Conservation (phyloP, 129 eudicot genomes). For the Flaveria bidentis region DNA sequence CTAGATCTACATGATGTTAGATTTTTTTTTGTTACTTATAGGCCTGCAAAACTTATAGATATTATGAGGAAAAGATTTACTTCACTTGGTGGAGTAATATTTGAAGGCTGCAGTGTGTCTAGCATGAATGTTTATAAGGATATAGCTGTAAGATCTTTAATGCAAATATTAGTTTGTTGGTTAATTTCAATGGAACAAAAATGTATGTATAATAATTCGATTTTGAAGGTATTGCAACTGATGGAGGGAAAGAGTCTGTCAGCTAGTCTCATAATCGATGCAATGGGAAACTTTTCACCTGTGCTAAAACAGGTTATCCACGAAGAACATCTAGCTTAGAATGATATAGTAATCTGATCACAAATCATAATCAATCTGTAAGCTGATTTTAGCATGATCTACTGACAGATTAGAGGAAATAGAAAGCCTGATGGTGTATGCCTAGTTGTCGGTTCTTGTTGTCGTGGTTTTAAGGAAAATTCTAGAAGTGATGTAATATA, state of each 20-base stretch:
- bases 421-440: conserved; percentile 98
- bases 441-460: conserved; percentile 96
- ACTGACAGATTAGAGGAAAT: conserved; percentile 70
- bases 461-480: conserved; percentile 78
- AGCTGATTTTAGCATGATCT: conserved; percentile 7
- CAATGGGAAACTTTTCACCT: conserved; percentile 99
- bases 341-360: background rate
- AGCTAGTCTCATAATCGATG: conserved; percentile 84
- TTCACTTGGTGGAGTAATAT: conserved; percentile 74
- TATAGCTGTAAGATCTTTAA: conserved; percentile 64
- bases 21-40: conserved; percentile 29
- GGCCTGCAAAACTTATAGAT: conserved; percentile 87
- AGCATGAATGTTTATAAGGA: conserved; percentile 68
- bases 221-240: conserved; percentile 64
- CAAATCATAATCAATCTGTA: background rate
- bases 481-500: conserved; percentile 81
- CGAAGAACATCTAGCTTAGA: conserved; percentile 2
- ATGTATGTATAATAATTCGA: background rate
- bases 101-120: conserved; percentile 77
- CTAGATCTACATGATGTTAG: background rate
- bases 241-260: conserved; percentile 64
- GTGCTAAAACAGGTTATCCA: conserved; percentile 78
- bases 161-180: conserved; percentile 11
- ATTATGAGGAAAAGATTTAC: conserved; percentile 62
- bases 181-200: background rate